Evolutionary conservation across 768 basidiomycete species (phyloP).

Genomic region (Trametes maxima): DNA sequence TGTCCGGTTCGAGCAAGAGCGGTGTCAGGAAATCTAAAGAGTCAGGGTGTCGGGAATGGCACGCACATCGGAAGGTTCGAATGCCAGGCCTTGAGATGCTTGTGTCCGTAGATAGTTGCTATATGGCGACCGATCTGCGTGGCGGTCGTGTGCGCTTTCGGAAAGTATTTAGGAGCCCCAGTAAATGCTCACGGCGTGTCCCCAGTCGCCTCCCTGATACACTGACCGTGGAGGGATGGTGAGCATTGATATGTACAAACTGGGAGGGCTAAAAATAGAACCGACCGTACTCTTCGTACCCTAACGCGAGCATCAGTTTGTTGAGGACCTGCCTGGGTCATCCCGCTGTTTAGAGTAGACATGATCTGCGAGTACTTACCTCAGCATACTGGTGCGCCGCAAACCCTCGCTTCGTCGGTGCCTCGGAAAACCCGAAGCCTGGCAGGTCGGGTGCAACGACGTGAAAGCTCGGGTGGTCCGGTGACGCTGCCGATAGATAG

Average conservation of each 20-base stretch:
- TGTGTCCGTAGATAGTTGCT: slow-evolving; percentile 30
- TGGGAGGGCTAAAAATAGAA: not conserved
- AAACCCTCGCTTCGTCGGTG: slow-evolving; percentile 54
- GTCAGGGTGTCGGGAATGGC: slow-evolving; percentile 21
- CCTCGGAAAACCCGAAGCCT: slow-evolving; percentile 62
- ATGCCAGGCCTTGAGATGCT: slow-evolving; percentile 37
- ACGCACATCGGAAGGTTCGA: slow-evolving; percentile 35
- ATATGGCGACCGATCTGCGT: slow-evolving; percentile 33
- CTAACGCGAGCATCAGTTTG: slow-evolving; percentile 32
- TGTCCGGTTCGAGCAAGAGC: slow-evolving; percentile 31
- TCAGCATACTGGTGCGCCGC: slow-evolving; percentile 52
- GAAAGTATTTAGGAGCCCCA: not conserved
- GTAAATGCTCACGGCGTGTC: slow-evolving; percentile 33
- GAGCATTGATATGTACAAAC: not conserved
- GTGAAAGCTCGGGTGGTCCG: slow-evolving; percentile 56
- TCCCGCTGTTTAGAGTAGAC: no score
- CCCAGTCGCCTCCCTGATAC: slow-evolving; percentile 53
- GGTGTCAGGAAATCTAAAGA: slow-evolving; percentile 14
- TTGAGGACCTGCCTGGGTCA: not conserved
- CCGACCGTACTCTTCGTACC: slow-evolving; percentile 30
- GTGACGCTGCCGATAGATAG: slow-evolving; percentile 43
- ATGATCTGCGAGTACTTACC: slow-evolving; percentile 30
- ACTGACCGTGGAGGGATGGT: slow-evolving; percentile 27
- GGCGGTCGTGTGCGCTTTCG: slow-evolving; percentile 8
- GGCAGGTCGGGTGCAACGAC: slow-evolving; percentile 60